phyloP scores from a whole-genome alignment of 2,329 filamentous ascomycete species.

The Hymenoscyphus albidus region DNA sequence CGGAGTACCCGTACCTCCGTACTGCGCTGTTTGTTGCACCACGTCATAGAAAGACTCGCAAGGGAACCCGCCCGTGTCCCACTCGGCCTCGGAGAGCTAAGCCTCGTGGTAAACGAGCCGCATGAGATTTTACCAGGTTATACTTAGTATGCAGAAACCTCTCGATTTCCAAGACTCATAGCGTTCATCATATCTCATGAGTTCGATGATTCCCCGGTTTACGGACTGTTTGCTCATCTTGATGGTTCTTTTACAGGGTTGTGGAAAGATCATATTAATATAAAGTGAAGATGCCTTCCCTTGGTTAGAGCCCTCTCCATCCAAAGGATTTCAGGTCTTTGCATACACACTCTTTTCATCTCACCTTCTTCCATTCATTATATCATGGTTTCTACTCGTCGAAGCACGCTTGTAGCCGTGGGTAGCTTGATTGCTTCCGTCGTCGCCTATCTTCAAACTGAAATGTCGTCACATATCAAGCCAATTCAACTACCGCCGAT shows the following conservation, averaged over 20 bases:
- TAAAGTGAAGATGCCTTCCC: not conserved
- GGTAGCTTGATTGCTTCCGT: not conserved
- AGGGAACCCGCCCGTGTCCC: not conserved
- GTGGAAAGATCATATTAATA: not conserved
- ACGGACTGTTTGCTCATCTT: not conserved
- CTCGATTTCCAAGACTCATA: not conserved
- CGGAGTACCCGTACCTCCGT: too few relatives aligned
- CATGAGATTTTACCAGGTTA: too few relatives aligned
- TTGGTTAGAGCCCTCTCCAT: not conserved
- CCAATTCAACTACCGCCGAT: not conserved
- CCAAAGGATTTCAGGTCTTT: not conserved
- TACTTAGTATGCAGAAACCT: too few relatives aligned
- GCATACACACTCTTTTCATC: not conserved
- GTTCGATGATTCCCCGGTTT: too few relatives aligned
- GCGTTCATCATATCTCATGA: not conserved
- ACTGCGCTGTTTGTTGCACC: too few relatives aligned
- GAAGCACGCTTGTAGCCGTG: not conserved
- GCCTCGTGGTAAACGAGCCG: not conserved
- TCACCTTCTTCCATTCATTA: not conserved
- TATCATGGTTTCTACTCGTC: not conserved
- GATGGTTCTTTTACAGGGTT: not conserved
- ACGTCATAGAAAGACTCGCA: too few relatives aligned
- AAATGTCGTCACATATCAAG: not conserved
- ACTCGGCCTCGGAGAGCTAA: not conserved
- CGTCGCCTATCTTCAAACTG: not conserved